Percentiles rank a stretch among this genome's conserved stretches.
These are phyloP conservation scores for Trichoderma endophyticum DNA, from an alignment of 2,329 filamentous ascomycete genomes.

Conservation along the genomic window DNA sequence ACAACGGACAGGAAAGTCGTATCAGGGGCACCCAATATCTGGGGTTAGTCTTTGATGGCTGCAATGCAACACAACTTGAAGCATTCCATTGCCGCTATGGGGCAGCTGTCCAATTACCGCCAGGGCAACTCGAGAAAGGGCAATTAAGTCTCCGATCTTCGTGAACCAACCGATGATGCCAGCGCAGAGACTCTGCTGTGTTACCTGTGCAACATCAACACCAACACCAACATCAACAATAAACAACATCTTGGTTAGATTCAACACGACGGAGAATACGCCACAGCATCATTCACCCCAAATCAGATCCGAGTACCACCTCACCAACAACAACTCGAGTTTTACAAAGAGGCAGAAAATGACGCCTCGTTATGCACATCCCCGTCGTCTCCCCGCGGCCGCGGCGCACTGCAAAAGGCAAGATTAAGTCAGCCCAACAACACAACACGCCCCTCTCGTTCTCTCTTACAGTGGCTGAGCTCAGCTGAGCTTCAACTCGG, in stretches of 20 bases:
- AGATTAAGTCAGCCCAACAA: background rate
- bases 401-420: background rate
- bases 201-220: background rate
- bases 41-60: slow-evolving; percentile 7
- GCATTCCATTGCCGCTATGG: background rate
- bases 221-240: background rate
- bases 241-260: background rate
- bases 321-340: background rate
- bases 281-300: background rate
- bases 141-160: background rate
- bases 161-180: background rate
- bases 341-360: background rate
- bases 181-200: background rate
- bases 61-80: slow-evolving; percentile 9
- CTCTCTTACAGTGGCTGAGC: background rate
- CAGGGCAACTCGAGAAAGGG: background rate
- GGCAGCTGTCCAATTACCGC: background rate
- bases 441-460: background rate
- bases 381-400: background rate
- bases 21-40: slow-evolving; percentile 12
- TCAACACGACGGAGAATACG: background rate
- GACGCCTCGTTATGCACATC: background rate
- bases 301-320: background rate
- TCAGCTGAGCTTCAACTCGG: background rate
- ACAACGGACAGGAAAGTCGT: background rate